A percentile compares a stretch with the other conserved stretches of the same genome.
phyloP scores from a whole-genome alignment of 257 asterid genomes.

The Solanum ossicruentum region DNA sequence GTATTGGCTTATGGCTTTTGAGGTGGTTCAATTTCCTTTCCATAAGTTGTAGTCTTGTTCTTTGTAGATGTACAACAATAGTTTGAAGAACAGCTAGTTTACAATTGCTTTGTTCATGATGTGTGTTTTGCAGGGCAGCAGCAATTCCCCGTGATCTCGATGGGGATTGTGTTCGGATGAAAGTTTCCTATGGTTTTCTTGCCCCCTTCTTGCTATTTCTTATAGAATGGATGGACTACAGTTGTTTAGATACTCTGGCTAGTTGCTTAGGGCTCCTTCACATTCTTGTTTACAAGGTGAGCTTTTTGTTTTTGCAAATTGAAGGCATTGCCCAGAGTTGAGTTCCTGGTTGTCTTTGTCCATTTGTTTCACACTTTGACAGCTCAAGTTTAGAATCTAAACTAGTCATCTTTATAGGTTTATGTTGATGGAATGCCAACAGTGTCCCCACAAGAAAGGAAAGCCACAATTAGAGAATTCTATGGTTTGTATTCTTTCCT shows the following conservation, averaged over 20 bases:
- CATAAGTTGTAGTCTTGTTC: neutral
- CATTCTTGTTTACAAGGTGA: slow-evolving; percentile 43
- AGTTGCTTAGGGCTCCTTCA: slow-evolving; percentile 44
- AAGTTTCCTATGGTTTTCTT: slow-evolving; percentile 34
- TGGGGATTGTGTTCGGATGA: slow-evolving; percentile 43
- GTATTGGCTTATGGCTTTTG: neutral
- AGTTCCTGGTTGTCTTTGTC: neutral
- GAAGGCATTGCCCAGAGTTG: neutral
- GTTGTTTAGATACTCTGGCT: slow-evolving; percentile 38
- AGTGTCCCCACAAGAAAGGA: slow-evolving; percentile 37
- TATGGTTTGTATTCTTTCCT: slow-evolving; percentile 23
- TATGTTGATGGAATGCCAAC: slow-evolving; percentile 44
- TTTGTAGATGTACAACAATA: neutral
- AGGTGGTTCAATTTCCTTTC: neutral
- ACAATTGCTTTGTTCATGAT: neutral
- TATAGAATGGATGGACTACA: slow-evolving; percentile 52
- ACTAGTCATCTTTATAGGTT: slow-evolving; percentile 15
- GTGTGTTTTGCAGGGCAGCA: slow-evolving; percentile 34
- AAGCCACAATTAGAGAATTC: slow-evolving; percentile 43
- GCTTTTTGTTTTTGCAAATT: neutral
- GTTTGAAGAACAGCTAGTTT: neutral
- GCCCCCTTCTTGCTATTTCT: slow-evolving; percentile 41
- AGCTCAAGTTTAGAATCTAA: neutral
- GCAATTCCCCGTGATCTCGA: slow-evolving; percentile 34
- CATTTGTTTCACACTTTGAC: neutral